Conservation (phyloP, 352 stramenopile genomes). For the Phytophthora parvispora region DNA sequence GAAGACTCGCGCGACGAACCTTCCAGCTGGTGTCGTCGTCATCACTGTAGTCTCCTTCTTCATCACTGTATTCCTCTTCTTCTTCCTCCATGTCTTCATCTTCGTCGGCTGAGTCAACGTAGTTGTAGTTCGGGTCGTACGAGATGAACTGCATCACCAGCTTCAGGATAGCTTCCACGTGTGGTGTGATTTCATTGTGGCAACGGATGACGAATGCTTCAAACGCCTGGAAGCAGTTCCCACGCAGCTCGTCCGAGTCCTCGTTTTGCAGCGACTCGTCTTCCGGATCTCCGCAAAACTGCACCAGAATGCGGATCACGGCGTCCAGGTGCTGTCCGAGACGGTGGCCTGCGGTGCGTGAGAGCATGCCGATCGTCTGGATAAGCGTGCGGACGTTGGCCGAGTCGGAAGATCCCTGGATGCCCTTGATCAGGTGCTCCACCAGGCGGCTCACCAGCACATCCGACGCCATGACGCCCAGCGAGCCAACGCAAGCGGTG, state of each 20-base stretch:
- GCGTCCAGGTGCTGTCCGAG: slow-evolving; percentile 96
- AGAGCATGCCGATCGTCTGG: slow-evolving; percentile 98
- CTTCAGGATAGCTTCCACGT: slow-evolving; percentile 94
- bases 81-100: slow-evolving; percentile 90
- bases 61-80: slow-evolving; percentile 84
- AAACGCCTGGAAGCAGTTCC: slow-evolving; percentile 99
- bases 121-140: slow-evolving; percentile 99
- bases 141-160: slow-evolving; percentile 95
- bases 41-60: slow-evolving; percentile 92
- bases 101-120: slow-evolving; percentile 95
- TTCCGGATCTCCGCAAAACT: slow-evolving; percentile 94
- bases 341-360: slow-evolving; percentile 96
- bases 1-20: slow-evolving; percentile 93
- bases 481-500: slow-evolving; percentile 94
- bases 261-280: slow-evolving; percentile 96
- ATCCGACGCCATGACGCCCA: slow-evolving; percentile 97
- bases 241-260: slow-evolving; percentile 95
- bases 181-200: slow-evolving; percentile 96
- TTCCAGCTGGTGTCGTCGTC: slow-evolving; percentile 99
- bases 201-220: slow-evolving; percentile 98
- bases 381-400: slow-evolving; percentile 94
- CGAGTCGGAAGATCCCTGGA: slow-evolving; percentile 79
- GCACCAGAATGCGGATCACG: slow-evolving; percentile 97
- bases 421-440: slow-evolving; percentile 93
- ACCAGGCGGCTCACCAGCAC: slow-evolving; percentile 94